Evolutionary conservation across 148 eudicot genomes (phyloP), one percentile per base, ranked within the genome.

Genomic region (Diospyros kaki): DNA sequence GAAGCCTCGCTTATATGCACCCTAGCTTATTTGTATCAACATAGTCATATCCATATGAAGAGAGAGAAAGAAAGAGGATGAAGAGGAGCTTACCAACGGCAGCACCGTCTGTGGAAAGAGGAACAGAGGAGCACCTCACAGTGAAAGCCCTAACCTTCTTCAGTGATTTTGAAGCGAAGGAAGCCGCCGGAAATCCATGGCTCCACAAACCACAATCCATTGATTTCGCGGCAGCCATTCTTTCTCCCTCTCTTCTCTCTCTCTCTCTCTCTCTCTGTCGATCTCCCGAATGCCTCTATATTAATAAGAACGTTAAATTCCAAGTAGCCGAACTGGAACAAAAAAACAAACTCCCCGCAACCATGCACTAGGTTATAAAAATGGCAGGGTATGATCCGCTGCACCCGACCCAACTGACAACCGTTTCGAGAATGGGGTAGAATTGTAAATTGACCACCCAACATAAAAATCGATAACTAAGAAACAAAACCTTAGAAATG

Each of bases 81-180:
- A 8, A 13, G 42, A 13, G 38, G 51, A 15, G 17, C 12, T 46
- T 78, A 74, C 73, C 74, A 61, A 59, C 38, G 65, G 80, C 73
- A 13, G 82, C 76, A 18, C 69, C 62, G 54, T 64, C 75, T 17
- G 76, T 66, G 71, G 83, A 62, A 66, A 71, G 77, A 38, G 86
- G 18, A 66, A 60, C 64, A 41, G 84, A 64, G 5, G 71, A 80
- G 85, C 85, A 84, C 40, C 68, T 84, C 65, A 84, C 40, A 28
- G 81, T 69, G 28, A 77, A 81, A 39, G 73, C 46, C 66, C 79
- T 66, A 41, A 69, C 63, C 73, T 65, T 28, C 28, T 28, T 73
- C 0, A 68, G 61, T 41, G 80, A 38, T 2, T 75, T 72, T n/a
- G 60, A 56, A 56, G 70, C 39, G 9, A 72, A 51, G 5, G 14